Evolutionary conservation across 2,329 filamentous ascomycete genomes (phyloP), one percentile per base, ranked within the genome.

Genomic region (Claviceps pusilla): DNA sequence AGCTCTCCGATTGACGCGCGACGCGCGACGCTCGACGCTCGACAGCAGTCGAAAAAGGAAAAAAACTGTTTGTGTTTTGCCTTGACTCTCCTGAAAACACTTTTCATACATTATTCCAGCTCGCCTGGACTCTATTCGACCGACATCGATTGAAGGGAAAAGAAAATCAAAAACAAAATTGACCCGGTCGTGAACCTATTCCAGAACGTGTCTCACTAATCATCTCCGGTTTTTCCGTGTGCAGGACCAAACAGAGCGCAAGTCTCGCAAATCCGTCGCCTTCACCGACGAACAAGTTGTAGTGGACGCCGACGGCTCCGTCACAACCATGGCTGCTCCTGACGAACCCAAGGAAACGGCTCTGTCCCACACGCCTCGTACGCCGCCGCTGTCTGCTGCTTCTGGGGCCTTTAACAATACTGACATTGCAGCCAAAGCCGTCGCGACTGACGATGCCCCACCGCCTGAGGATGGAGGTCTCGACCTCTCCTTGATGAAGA

Each of bases 261-360:
- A 87, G 71, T 82, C 85, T 65, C 86, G 90, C 73, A 95, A 97
- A 75, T 94, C 89, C 49, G 91, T 97, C 65, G 84, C 89, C 60
- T 97, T 97, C 71, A 90, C 85, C 68, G 87, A 93, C 71, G 87
- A 88, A 66, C 81, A 88, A 64, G 80, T 87, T 61, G 83, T 95
- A 64, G 90, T 96, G 69, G 87, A 95, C 75, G 81, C 82, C 71
- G 87, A 95, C 77, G 91, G 91, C 64, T 82, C 84, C 68, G 82
- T 96, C 67, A 88, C 81, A 65, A 83, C 86, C 72, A 78, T 82
- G 69, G 82, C 87, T 69, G 79, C 83, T 61, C 77, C 79, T 63
- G 82, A 85, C 65, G 86, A 88, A 64, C 78, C 85, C 59, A 89
- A 89, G 75, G 81, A 85, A 61, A 87, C 86, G 64, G 89, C 89